These are phyloP conservation scores for Arctium lappa DNA, from an alignment of 129 eudicot genomes.

Conservation along the genomic window DNA sequence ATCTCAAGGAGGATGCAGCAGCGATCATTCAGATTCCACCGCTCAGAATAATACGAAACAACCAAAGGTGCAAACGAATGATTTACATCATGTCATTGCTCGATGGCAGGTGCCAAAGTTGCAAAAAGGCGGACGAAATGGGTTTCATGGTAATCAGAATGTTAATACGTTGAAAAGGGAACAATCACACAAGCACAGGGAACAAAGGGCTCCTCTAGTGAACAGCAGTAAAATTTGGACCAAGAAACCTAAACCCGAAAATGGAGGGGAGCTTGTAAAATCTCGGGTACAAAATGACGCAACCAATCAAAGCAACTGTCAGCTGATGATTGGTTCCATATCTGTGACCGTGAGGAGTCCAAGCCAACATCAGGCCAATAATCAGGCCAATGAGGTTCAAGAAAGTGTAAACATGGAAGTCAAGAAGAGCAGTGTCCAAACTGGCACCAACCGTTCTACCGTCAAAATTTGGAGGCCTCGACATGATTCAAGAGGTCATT, in stretches of 20 bases:
- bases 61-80: constrained; percentile 25
- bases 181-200: constrained; percentile 42
- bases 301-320: constrained; percentile 35
- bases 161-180: constrained; percentile 49
- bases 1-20: constrained; percentile 22
- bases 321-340: constrained; percentile 86
- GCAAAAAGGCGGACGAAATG: constrained; percentile 38
- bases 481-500: constrained; percentile 30
- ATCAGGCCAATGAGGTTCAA: constrained; percentile 16
- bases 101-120: constrained; percentile 63
- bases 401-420: constrained; percentile 28
- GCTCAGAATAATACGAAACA: constrained; percentile 22
- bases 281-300: constrained; percentile 31
- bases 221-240: constrained; percentile 58
- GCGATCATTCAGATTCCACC: constrained; percentile 26
- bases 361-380: not conserved
- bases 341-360: constrained; percentile 48
- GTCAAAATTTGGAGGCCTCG: constrained; percentile 51
- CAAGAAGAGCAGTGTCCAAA: constrained; percentile 26
- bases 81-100: constrained; percentile 28
- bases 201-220: constrained; percentile 32
- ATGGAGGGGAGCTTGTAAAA: constrained; percentile 32
- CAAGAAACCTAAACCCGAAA: constrained; percentile 44
- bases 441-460: constrained; percentile 30
- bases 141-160: constrained; percentile 40